Evolutionary conservation across 1,284 basidiomycete genomes (phyloP), one percentile per base, ranked within the genome.

Genomic region (Heterobasidion irregulare): DNA sequence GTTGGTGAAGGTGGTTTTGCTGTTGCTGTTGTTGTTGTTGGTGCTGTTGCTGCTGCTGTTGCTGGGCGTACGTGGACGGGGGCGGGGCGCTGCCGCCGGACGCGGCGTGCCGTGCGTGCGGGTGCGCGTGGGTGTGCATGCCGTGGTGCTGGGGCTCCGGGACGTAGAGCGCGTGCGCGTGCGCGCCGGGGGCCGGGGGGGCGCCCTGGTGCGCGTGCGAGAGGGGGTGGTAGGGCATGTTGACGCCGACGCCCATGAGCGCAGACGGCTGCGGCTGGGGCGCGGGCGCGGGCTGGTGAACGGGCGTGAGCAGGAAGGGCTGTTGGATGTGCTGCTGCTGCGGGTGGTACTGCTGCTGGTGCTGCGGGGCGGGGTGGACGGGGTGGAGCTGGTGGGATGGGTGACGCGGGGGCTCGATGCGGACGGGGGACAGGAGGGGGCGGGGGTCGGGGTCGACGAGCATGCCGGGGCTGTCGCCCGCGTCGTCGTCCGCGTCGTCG

Each of bases 401-500:
- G 57, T 41, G 55, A 53, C 9, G 35, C 57, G 34, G n/a, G 53
- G 47, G 54, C n/a, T 52, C 41, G 53, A 59, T 41, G 57, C 56
- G 34, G 50, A 45, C 19, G 5, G 53, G 50, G 47, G 58, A 36
- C 48, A 50, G 55, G 58, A 59, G 53, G 53, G 26, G 36, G 41
- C 45, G 58, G 59, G 52, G 56, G 10, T 49, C 48, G 38, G 54
- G n/a, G 32, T 57, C 56, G 45, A 52, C 15, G 12, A 56, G 18
- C 53, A 56, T 55, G 44, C 60, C 54, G n/a, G 45, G 53, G 12
- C 52, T 55, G 59, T 65, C 64, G 47, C 61, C 53, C 49, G 67
- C 66, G 12, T 62, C 62, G 45, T 69, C 69, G 19, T 69, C 65
- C 32, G 77, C 75, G 59, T 78, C 74, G 12, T 72, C 70, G 52